Evolutionary conservation across 2,329 filamentous ascomycete genomes (phyloP).

Genomic region (Colletotrichum sp.): DNA sequence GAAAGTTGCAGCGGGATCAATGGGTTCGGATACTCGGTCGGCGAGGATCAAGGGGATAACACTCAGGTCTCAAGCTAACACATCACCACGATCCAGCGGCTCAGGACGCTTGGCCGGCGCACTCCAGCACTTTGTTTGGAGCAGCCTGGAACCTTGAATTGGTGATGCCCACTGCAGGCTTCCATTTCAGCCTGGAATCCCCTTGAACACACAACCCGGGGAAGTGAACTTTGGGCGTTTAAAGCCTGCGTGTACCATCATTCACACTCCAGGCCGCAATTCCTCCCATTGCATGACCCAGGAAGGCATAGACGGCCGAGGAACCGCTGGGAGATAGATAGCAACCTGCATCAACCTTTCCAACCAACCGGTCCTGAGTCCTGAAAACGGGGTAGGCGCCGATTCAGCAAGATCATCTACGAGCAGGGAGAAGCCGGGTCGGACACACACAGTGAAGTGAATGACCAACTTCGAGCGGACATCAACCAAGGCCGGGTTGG

Average conservation of each 20-base stretch:
- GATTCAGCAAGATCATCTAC: background rate
- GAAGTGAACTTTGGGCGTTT: background rate
- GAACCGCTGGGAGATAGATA: background rate
- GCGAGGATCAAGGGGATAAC: conserved; percentile 13
- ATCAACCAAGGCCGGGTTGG: background rate
- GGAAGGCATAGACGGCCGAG: background rate
- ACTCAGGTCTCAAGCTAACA: conserved; percentile 3
- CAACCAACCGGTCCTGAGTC: background rate
- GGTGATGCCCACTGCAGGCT: conserved; percentile 2
- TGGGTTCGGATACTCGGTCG: background rate
- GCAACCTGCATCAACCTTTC: background rate
- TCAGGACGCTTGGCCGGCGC: conserved; percentile 5
- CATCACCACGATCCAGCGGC: background rate
- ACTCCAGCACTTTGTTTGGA: conserved; percentile 6
- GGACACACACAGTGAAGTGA: background rate
- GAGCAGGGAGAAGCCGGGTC: background rate
- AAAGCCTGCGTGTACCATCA: background rate
- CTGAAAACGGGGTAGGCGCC: background rate
- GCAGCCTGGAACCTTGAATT: conserved; percentile 18
- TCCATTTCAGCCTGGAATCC: conserved; percentile 5
- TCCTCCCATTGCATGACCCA: background rate
- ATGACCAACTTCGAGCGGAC: background rate
- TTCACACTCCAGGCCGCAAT: background rate
- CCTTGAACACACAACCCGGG: background rate
- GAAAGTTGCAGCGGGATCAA: background rate